Evolutionary conservation across 2,329 filamentous ascomycete species (phyloP), one percentile per base, ranked within the genome.

Genomic region (Colletotrichum orbiculare): DNA sequence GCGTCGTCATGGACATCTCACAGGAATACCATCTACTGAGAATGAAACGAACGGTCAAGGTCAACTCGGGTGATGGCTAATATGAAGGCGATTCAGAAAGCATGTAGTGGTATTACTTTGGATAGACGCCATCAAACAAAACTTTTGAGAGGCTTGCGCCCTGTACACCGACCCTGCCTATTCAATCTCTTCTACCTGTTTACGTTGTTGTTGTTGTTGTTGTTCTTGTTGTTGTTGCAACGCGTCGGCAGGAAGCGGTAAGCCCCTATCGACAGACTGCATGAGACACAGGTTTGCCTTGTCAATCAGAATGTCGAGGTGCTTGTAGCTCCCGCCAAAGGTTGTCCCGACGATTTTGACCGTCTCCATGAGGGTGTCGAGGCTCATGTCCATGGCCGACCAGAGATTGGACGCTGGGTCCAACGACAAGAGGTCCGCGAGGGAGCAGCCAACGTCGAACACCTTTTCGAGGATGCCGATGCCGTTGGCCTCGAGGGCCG

Each of bases 401-500:
- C 50, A 53, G 12, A 33, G 35, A 34, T 35, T 17, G 17, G 17
- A 39, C 34, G 12, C 42, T 6, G 52, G 59, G 37, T 42, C 45
- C 43, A 62, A 38, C 8, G 60, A 43, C 2, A 72, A 47, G 4
- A 72, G 58, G 60, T 76, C 74, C 1, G 74, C 73, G 1, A 76
- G 35, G 0, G 73, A 76, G 39, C 74, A 76, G 0, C 73, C 74
- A 0, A 76, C 69, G n/a, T 77, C 75, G 35, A 77, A 76, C 0
- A 76, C 68, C 58, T 77, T 77, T 38, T 77, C 75, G 0, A 75
- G n/a, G 1, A 77, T 76, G 0, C 75, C 75, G 0, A 76, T 69
- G 0, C 75, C 74, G 35, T 77, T 77, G 0, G 75, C 75, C 10
- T 76, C 73, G 2, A 77, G 70, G 2, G 75, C 74, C 4, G 68